These are phyloP conservation scores for Hordeum vulgare DNA, from an alignment of 176 grass and related monocot species.

Conservation along the genomic window DNA sequence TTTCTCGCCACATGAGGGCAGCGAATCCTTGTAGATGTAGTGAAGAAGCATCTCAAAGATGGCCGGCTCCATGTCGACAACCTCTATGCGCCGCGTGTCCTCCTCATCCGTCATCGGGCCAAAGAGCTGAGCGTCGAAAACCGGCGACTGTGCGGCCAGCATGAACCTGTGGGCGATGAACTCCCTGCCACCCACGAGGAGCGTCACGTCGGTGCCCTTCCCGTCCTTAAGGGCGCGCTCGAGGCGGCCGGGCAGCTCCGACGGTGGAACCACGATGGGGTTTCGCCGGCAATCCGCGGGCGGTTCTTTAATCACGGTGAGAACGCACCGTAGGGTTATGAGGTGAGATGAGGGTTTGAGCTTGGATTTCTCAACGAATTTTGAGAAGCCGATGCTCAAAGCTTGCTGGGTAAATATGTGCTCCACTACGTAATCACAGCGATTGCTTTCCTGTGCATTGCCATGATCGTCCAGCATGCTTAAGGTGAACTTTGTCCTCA, in stretches of 20 bases:
- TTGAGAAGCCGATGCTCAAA: too few relatives aligned
- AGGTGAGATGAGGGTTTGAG: background rate
- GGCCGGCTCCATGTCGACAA: background rate
- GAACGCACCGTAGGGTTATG: background rate
- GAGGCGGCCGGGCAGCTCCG: background rate
- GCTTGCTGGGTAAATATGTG: too few relatives aligned
- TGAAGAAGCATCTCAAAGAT: conserved; percentile 14
- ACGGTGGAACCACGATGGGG: background rate
- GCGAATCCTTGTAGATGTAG: background rate
- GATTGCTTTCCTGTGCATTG: too few relatives aligned
- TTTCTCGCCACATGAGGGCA: background rate
- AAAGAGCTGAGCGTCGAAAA: conserved; percentile 1
- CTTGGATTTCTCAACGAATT: background rate
- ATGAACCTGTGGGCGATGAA: background rate
- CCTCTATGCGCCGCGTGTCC: background rate
- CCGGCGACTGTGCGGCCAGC: background rate
- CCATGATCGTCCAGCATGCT: background rate
- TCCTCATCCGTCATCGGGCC: background rate
- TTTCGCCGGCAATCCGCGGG: background rate
- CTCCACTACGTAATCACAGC: too few relatives aligned
- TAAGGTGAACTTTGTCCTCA: conserved; percentile 6
- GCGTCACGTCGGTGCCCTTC: background rate
- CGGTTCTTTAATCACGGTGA: background rate
- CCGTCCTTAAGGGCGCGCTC: background rate
- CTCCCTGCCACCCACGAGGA: background rate